Conservation (phyloP, 805 yeast genomes). For the Kodamaea leandrae region DNA sequence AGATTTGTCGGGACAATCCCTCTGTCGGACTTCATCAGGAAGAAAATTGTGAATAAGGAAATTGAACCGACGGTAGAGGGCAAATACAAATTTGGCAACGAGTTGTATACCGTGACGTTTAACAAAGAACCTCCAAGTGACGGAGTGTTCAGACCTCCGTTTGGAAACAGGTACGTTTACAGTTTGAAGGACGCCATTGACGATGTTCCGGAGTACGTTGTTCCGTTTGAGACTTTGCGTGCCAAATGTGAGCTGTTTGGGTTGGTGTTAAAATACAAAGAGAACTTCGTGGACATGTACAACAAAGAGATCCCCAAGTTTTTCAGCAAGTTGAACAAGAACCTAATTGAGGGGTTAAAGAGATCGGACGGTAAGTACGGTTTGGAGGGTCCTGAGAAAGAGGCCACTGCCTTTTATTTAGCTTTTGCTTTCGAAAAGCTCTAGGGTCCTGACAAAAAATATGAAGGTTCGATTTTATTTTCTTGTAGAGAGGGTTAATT, state of each 20-base stretch:
- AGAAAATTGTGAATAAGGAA: conserved; percentile 54
- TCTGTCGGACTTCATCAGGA: conserved; percentile 76
- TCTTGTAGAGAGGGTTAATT: background rate
- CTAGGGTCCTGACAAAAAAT: too few species aligned
- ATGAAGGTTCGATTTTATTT: background rate
- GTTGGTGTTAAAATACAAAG: conserved; percentile 64
- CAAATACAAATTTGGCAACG: conserved; percentile 75
- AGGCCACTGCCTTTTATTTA: conserved; percentile 82
- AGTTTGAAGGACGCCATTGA: conserved; percentile 90
- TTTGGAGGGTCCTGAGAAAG: conserved; percentile 85
- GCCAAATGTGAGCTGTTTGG: conserved; percentile 82
- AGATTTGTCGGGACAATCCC: conserved; percentile 93
- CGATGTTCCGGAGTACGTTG: conserved; percentile 94
- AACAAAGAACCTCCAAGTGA: conserved; percentile 74
- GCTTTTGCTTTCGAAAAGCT: conserved; percentile 79
- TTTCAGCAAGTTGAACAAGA: conserved; percentile 55
- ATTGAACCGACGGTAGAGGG: conserved; percentile 27
- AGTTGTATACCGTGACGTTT: conserved; percentile 76
- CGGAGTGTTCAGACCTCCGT: conserved; percentile 71
- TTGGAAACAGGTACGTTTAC: conserved; percentile 81
- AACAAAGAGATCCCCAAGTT: conserved; percentile 72
- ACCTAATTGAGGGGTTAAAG: conserved; percentile 64
- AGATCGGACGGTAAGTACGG: conserved; percentile 80
- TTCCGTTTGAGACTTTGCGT: conserved; percentile 86
- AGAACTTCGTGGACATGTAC: conserved; percentile 80